Conservation (phyloP, 192 early-diverging fungal genomes). For the Umbelopsis ramanniana region DNA sequence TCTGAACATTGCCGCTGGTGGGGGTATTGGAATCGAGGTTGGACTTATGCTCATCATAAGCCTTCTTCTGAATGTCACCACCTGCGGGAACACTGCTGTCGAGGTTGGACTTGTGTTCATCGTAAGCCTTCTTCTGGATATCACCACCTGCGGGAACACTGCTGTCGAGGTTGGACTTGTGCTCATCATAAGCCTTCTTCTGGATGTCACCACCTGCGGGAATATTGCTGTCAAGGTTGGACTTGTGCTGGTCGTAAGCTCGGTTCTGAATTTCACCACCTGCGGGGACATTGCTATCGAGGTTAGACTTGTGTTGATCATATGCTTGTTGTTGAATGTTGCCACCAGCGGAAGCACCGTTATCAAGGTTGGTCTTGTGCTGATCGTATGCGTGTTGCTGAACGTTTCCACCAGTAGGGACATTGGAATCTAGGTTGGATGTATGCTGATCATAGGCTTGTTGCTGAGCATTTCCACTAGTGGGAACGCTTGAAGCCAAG, state of each 20-base stretch:
- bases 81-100: background rate
- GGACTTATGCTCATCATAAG: background rate
- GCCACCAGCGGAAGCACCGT: background rate
- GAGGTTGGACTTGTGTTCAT: constrained; percentile 5
- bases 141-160: background rate
- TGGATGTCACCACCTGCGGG: background rate
- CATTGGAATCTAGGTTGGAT: background rate
- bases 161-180: background rate
- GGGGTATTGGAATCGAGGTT: background rate
- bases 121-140: background rate
- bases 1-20: background rate
- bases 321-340: constrained; percentile 1
- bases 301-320: constrained; percentile 2
- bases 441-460: constrained; percentile 14
- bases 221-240: background rate
- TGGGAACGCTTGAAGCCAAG: background rate
- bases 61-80: background rate
- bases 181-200: background rate
- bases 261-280: too few relatives aligned
- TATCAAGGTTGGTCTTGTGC: background rate
- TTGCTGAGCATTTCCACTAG: background rate
- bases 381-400: background rate
- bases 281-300: too few relatives aligned
- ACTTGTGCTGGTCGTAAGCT: background rate
- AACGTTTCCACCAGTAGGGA: background rate